Percentiles rank a stretch among this genome's conserved stretches.
phyloP scores from a whole-genome alignment of 371 early-diverging fungal genomes.

The Mucor sp. region DNA sequence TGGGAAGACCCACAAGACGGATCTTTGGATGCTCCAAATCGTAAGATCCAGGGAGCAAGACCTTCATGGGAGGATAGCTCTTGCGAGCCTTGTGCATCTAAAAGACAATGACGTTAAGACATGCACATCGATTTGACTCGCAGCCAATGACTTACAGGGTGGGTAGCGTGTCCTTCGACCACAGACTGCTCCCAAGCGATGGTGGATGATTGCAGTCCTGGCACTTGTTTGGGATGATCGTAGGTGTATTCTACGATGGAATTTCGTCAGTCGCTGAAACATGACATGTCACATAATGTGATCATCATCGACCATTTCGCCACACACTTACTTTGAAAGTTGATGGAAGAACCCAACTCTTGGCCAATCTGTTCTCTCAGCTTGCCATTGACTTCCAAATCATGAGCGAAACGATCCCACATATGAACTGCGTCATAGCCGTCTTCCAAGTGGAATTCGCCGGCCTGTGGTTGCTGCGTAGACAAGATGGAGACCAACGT shows the following conservation, averaged over 20 bases:
- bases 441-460: slow-evolving; percentile 24
- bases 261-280: background rate
- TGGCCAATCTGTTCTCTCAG: slow-evolving; percentile 38
- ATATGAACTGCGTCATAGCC: slow-evolving; percentile 40
- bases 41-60: slow-evolving; percentile 44
- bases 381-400: slow-evolving; percentile 31
- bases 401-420: slow-evolving; percentile 41
- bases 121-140: background rate
- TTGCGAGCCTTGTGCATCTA: slow-evolving; percentile 73
- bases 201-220: slow-evolving; percentile 45
- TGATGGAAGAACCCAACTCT: slow-evolving; percentile 45
- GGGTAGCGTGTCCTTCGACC: slow-evolving; percentile 79
- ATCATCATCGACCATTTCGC: background rate
- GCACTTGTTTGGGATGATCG: slow-evolving; percentile 50
- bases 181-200: slow-evolving; percentile 78
- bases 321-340: slow-evolving; percentile 44
- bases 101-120: background rate
- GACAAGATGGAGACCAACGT: slow-evolving; percentile 7
- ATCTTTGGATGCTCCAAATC: slow-evolving; percentile 51
- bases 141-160: slow-evolving; percentile 56
- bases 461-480: background rate
- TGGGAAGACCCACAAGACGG: slow-evolving; percentile 58
- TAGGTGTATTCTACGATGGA: slow-evolving; percentile 48
- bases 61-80: slow-evolving; percentile 59
- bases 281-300: background rate